Base-by-base conservation (phyloP, 805 yeast species). In the Grigorovia jiainica region DNA sequence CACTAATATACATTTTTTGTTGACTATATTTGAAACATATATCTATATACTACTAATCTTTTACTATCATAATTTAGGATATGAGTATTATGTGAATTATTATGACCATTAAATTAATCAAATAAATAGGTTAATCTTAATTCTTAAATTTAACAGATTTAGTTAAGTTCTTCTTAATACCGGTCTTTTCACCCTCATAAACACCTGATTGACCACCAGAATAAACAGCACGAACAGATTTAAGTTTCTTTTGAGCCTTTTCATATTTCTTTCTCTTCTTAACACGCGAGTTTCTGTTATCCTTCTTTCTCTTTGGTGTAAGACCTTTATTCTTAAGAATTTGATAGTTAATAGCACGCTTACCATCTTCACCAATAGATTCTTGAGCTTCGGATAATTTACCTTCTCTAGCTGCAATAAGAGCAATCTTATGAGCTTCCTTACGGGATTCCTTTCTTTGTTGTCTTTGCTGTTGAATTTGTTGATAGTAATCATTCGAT, bases 261-360 rank as follows among this genome's bases (percentile, higher is more conserved):
- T 87, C 97, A 70, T 84, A 92, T 77, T 86, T 86, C 79, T 80
- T 85, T 73, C 98, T 83, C 94, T 90, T 92, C 75, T 92, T 92
- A 55, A 92, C 97, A 68, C 98, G 82, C 34, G 97, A 77, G 63
- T 92, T 92, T 66, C 97, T 78, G 71, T 84, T 79, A 50, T 86
- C 96, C 73, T 92, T 92, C 71, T 85, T 83, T 61, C 95, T 76
- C 63, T 81, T 83, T 16, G 95, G 90, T 1, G 97, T 89, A 48
- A 92, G 78, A 58, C 98, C 98, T 70, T 86, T 89, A 70, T 92
- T 92, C 75, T 90, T 92, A 67, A 86, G 72, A 48, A 92, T 92
- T 70, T 90, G 97, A 67, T 82, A 92, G 61, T 84, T 87, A 55
- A 92, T 73, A 1, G 97, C 97, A 59, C 98, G 82, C 70, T 92